Percentiles rank a stretch among this genome's conserved stretches.
phyloP scores from a whole-genome alignment of 164 flowering plant genomes.

The Taxillus chinensis region DNA sequence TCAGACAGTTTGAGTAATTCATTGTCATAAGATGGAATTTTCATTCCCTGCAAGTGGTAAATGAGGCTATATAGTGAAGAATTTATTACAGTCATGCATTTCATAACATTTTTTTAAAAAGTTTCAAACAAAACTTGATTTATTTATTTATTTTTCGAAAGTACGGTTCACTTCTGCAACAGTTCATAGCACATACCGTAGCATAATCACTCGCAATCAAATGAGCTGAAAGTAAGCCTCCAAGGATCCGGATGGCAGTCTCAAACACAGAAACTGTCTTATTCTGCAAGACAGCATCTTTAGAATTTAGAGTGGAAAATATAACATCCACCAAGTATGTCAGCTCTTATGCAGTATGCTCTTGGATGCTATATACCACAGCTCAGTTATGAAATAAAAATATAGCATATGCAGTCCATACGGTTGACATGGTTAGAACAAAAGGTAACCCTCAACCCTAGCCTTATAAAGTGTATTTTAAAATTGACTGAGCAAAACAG shows the following conservation, averaged over 20 bases:
- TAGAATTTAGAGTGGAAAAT: background rate
- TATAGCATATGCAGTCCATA: too few species aligned
- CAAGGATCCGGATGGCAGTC: constrained; percentile 87
- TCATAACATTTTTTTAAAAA: too few species aligned
- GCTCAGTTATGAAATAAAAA: too few species aligned
- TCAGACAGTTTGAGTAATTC: constrained; percentile 74
- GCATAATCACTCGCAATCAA: constrained; percentile 92
- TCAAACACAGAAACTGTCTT: constrained; percentile 96
- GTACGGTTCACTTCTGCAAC: background rate
- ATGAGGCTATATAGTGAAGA: background rate
- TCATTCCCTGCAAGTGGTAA: constrained; percentile 63
- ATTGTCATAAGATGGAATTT: constrained; percentile 67
- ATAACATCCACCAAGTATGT: background rate
- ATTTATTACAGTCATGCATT: too few species aligned
- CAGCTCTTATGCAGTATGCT: too few species aligned
- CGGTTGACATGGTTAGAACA: too few species aligned
- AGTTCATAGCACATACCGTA: constrained; percentile 39
- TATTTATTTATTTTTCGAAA: too few species aligned
- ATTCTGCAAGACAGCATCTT: constrained; percentile 45
- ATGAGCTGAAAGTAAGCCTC: constrained; percentile 95
- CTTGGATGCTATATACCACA: too few species aligned
- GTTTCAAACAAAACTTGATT: too few species aligned
- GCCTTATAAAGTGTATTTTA: too few species aligned
- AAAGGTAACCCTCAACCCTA: too few species aligned
- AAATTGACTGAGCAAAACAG: too few species aligned